Evolutionary conservation across 1,139 yeast genomes (phyloP), one percentile per base, ranked within the genome.

Genomic region (Geotrichum europaeum): DNA sequence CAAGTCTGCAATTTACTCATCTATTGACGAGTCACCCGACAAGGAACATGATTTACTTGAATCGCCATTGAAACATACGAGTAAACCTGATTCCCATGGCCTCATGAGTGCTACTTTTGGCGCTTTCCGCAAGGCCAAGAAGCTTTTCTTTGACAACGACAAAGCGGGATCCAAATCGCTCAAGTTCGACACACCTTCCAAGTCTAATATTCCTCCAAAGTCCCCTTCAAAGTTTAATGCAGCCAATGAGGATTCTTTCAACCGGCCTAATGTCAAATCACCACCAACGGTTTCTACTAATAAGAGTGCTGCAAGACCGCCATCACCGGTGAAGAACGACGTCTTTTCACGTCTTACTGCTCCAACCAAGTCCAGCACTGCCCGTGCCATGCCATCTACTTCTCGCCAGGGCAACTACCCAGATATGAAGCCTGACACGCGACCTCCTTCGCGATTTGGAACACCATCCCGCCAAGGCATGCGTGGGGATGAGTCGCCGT

Each of bases 101-200:
- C 52, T 54, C 15, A 45, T 47, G 22, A 45, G 53, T 22, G 58
- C 63, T 32, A 56, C 60, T 5, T 53, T 59, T 55, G 63, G 61
- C 20, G 63, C 63, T 18, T 54, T 61, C 47, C 59, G 60, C 45
- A 58, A 57, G 25, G 61, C 61, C 15, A 59, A 58, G 36, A 58
- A 58, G 53, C 47, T 58, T 5, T 32, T 61, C 4, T 61, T 61
- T 51, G 60, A 61, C 18, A 56, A 40, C 18, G 40, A 32, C 15
- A 20, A 49, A 15, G 12, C 12, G 22, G 32, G 32, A 49, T 15
- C 52, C 36, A 49, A 49, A 32, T 25, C 52, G 43, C 54, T 50
- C 24, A 55, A 55, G 36, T 28, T 55, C 20, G 36, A 36, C 24
- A 47, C 58, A 10, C n/a, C 18, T 18, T 20, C 54, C n/a, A 40